These are phyloP conservation scores for Zea luxurians DNA, from an alignment of 176 grass and related monocot species.

Conservation along the genomic window DNA sequence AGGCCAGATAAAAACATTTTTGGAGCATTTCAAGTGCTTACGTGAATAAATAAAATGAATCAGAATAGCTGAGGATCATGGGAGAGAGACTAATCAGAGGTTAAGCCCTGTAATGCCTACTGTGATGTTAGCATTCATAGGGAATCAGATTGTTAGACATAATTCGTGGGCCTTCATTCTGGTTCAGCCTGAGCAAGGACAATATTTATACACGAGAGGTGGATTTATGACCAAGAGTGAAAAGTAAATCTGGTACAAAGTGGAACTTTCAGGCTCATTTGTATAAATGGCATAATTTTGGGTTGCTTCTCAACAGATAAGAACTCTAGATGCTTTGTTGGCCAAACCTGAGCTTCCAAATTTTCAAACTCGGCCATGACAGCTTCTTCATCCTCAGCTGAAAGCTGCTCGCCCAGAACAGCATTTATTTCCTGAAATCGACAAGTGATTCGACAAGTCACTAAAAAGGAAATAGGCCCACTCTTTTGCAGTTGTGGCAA, in stretches of 20 bases:
- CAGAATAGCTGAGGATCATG: too few relatives aligned
- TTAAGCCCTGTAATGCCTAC: too few relatives aligned
- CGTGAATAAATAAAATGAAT: too few relatives aligned
- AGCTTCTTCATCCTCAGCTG: conserved; percentile 91
- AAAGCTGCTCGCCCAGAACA: conserved; percentile 67
- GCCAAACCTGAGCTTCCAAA: conserved; percentile 90
- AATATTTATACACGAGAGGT: background rate
- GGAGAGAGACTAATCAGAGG: too few relatives aligned
- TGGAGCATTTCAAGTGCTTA: too few relatives aligned
- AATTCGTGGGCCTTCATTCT: background rate
- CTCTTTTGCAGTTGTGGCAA: conserved; percentile 21
- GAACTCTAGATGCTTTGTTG: conserved; percentile 13
- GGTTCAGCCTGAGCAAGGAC: background rate
- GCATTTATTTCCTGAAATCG: conserved; percentile 93
- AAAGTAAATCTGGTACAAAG: background rate
- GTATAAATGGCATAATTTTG: background rate
- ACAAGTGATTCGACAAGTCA: background rate
- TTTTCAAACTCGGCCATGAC: conserved; percentile 95
- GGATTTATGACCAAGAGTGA: background rate
- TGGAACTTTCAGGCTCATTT: background rate
- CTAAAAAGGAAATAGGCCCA: conserved; percentile 15
- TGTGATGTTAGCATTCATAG: background rate
- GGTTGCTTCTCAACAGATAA: background rate
- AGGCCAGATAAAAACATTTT: too few relatives aligned
- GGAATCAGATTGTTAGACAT: background rate